A percentile compares a stretch with the other conserved stretches of the same genome.
These are phyloP conservation scores for Coniferiporia weirii DNA, from an alignment of 1,284 basidiomycete species.

Conservation along the genomic window DNA sequence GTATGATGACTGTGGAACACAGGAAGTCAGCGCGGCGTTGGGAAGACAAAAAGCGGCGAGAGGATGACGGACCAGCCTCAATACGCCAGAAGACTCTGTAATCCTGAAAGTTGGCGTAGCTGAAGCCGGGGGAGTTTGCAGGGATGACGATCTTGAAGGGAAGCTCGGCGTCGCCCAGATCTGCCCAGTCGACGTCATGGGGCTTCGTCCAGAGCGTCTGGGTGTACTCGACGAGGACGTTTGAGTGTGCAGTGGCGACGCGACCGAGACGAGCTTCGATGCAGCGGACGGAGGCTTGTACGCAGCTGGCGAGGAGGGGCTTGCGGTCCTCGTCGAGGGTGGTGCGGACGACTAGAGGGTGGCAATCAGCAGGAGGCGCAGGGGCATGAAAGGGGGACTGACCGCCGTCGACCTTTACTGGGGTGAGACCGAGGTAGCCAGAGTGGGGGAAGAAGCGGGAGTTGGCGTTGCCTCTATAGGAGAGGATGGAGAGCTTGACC, in stretches of 20 bases:
- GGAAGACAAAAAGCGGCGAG: conserved; percentile 10
- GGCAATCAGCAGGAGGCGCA: conserved; percentile 8
- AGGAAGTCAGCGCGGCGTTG: conserved; percentile 5
- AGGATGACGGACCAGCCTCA: conserved; percentile 62
- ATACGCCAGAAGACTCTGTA: conserved; percentile 77
- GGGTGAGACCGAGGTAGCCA: conserved; percentile 76
- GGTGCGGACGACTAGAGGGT: conserved; percentile 53
- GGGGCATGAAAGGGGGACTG: conserved; percentile 27
- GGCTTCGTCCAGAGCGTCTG: conserved; percentile 64
- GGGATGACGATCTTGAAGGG: conserved; percentile 71
- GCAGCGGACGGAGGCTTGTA: conserved; percentile 68
- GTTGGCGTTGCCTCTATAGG: conserved; percentile 58
- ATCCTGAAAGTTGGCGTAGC: conserved; percentile 67
- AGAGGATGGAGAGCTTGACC: conserved; percentile 61
- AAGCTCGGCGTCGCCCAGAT: conserved; percentile 57
- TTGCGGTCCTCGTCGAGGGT: conserved; percentile 66
- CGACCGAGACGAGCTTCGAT: conserved; percentile 68
- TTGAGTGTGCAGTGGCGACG: conserved; percentile 49
- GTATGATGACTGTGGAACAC: conserved; percentile 49
- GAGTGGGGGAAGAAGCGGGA: conserved; percentile 67
- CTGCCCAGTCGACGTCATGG: conserved; percentile 47
- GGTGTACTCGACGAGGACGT: conserved; percentile 60
- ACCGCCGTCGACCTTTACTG: conserved; percentile 73
- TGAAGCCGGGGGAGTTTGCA: conserved; percentile 55
- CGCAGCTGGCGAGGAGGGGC: conserved; percentile 53